Evolutionary conservation across 148 eudicot species (phyloP).

Genomic region (Polygonum aviculare): DNA sequence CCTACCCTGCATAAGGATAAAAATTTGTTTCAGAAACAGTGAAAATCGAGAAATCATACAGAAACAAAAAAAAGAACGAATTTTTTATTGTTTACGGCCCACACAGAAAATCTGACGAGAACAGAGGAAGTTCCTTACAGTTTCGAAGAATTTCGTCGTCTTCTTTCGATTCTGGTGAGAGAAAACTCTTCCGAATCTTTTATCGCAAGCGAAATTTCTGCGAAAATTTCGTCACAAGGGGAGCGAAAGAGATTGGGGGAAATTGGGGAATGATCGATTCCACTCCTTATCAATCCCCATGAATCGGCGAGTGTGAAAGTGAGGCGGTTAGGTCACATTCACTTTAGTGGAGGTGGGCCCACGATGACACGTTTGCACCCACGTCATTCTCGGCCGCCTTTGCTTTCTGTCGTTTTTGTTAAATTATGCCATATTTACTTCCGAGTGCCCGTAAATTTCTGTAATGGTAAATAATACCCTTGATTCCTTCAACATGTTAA

Average conservation of each 20-base stretch:
- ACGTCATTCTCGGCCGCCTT: neutral
- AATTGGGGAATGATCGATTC: neutral
- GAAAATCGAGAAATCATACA: neutral
- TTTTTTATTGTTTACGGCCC: neutral
- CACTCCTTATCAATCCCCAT: neutral
- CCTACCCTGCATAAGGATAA: neutral
- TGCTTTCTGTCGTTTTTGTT: neutral
- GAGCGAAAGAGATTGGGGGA: neutral
- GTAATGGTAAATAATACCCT: neutral
- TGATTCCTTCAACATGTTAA: no score
- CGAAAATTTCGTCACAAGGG: neutral
- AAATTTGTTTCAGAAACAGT: neutral
- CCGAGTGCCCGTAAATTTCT: neutral
- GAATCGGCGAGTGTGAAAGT: neutral
- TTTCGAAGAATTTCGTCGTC: neutral
- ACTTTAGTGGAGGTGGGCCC: neutral
- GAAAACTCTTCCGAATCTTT: neutral
- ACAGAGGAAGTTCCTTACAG: neutral
- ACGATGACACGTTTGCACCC: conserved; percentile 3
- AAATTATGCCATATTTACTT: neutral
- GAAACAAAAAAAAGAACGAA: neutral
- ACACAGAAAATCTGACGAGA: neutral
- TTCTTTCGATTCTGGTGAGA: neutral
- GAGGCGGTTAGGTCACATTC: conserved; percentile 5
- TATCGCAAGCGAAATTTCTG: neutral